Base-by-base conservation (phyloP, 1,139 yeast genomes). In the Blastobotrys elegans region DNA sequence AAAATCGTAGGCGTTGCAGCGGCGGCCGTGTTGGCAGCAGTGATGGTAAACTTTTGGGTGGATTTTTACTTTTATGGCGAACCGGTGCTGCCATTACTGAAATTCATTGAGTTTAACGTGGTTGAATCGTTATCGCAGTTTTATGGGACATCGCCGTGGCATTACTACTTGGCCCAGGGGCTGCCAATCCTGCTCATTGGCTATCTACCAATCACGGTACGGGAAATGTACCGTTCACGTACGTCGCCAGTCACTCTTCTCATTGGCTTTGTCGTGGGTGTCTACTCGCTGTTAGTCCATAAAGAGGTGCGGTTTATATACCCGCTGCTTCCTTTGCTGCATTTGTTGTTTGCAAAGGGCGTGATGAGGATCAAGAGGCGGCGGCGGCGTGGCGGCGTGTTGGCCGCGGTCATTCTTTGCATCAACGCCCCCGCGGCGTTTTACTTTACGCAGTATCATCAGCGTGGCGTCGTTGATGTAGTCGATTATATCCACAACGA, bases 271-370 rank as follows among this genome's bases (percentile, higher is more conserved):
- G 80, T 82, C 34, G 49, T 84, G 1, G 48, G 67, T 0, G 69
- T 74, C 0, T 88, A 84, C 56, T 85, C 96, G 0, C 49, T 70
- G 2, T 75, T 92, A 17, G 70, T 75, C 13, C 99, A 94, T 65
- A 94, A 94, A 63, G 99, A 94, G 61, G 84, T 88, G 57, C 74
- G 98, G 42, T 94, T 94, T 62, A 72, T 92, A n/a, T 86, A 82
- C 58, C 96, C 95, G 1, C 64, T 92, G 47, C 82, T 87, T 64
- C 97, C 98, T 1, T 60, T 89, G 1, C 68, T 88, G 49, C 70
- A 84, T 26, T 49, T 58, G 40, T 34, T 62, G 6, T 48, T 59
- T 13, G 52, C 60, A 1, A 53, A 50, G 29, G 47, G 52, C 1
- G 33, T 57, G 11, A n/a, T 45, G 14, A 36, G 55, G 10, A 30